Conservation (phyloP, 257 asterid species). For the Solanum bulbocastanum region DNA sequence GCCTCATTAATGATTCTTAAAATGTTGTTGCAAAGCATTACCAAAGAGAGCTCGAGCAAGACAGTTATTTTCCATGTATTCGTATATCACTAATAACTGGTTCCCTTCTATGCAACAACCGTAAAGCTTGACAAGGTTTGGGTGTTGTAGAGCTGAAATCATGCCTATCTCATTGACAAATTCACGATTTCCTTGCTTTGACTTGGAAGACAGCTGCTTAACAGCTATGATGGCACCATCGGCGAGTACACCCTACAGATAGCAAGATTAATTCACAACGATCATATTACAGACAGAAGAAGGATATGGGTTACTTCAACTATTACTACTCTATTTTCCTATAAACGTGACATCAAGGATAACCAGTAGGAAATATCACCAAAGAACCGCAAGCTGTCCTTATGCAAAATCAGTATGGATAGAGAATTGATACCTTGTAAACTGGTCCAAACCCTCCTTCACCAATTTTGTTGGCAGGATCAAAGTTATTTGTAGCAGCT, state of each 20-base stretch:
- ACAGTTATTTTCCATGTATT: constrained; percentile 37
- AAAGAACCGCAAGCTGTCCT: not conserved
- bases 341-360: not conserved
- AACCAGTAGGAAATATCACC: not conserved
- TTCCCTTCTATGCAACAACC: constrained; percentile 48
- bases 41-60: constrained; percentile 44
- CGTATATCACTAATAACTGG: constrained; percentile 32
- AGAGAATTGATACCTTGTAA: constrained; percentile 21
- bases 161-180: constrained; percentile 38
- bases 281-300: not conserved
- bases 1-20: not conserved
- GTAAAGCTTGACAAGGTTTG: constrained; percentile 34
- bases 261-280: not conserved
- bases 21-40: not conserved
- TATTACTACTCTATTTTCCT: not conserved
- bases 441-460: constrained; percentile 46
- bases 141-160: constrained; percentile 44
- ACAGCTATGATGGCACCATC: constrained; percentile 35
- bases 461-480: constrained; percentile 33
- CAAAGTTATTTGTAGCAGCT: constrained; percentile 31
- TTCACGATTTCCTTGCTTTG: constrained; percentile 40
- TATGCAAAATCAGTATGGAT: not conserved
- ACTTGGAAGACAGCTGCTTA: constrained; percentile 35
- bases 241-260: constrained; percentile 19
- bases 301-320: not conserved